Percentiles rank a stretch among this genome's conserved stretches.
These are phyloP conservation scores for Botrytis deweyae DNA, from an alignment of 2,329 filamentous ascomycete species.

Conservation along the genomic window DNA sequence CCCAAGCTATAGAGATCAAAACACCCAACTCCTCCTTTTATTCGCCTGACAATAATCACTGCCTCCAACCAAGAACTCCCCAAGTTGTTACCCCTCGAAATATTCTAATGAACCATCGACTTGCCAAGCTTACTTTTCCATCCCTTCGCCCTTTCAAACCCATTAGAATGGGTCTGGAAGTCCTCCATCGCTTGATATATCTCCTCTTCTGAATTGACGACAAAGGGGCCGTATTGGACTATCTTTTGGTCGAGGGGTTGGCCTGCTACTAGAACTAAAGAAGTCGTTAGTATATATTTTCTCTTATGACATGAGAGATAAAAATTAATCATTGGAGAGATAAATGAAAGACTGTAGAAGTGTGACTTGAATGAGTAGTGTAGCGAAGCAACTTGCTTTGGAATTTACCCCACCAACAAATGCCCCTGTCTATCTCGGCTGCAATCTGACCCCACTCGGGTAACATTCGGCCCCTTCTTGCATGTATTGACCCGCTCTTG, in stretches of 20 bases:
- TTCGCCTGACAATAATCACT: not conserved
- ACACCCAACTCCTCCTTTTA: not conserved
- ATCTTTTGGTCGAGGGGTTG: constrained; percentile 77
- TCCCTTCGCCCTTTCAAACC: constrained; percentile 74
- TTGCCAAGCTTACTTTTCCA: constrained; percentile 90
- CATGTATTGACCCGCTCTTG: not conserved
- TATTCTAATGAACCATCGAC: constrained; percentile 34
- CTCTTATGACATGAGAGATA: not conserved
- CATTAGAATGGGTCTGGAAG: constrained; percentile 70
- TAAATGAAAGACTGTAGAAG: not conserved
- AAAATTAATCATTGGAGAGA: not conserved
- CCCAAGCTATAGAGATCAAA: not conserved
- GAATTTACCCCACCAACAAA: not conserved
- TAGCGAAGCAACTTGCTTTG: not conserved
- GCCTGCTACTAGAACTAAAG: constrained; percentile 68
- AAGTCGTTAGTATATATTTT: constrained; percentile 24
- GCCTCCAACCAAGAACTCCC: no score
- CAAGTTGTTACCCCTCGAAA: not conserved
- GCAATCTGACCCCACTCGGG: not conserved
- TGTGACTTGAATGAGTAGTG: not conserved
- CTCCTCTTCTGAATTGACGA: constrained; percentile 69
- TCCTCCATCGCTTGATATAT: constrained; percentile 76
- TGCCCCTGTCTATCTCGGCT: constrained; percentile 14
- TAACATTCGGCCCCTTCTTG: not conserved
- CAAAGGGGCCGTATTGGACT: constrained; percentile 83